Conservation (phyloP, 108 stramenopile genomes). For the Mediolabrus comicus region DNA sequence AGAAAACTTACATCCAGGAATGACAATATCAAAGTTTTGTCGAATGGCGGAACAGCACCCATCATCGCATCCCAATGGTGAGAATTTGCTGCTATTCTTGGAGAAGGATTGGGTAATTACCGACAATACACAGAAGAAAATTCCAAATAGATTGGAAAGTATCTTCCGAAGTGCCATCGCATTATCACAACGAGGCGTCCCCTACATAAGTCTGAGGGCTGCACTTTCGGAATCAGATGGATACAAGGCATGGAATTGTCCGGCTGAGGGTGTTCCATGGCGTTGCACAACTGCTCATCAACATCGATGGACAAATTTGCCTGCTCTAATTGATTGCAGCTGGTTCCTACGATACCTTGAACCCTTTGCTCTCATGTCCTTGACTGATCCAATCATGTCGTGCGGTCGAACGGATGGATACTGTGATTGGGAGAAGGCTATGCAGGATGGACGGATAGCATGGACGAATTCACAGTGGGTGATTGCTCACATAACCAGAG, state of each 20-base stretch:
- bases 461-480: conserved; percentile 12
- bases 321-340: background rate
- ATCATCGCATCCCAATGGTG: background rate
- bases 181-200: conserved; percentile 1
- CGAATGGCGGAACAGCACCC: background rate
- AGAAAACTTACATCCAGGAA: conserved; percentile 5
- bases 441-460: conserved; percentile 6
- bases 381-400: conserved; percentile 8
- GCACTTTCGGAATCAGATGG: background rate
- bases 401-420: background rate
- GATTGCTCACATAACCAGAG: background rate
- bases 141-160: no score
- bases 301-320: conserved; percentile 3
- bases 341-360: conserved; percentile 10
- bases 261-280: conserved; percentile 1
- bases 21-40: conserved; percentile 1
- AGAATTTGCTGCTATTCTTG: conserved; percentile 6
- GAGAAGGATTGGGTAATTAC: conserved; percentile 1
- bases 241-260: background rate
- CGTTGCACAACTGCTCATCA: background rate
- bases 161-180: background rate
- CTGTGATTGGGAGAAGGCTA: conserved; percentile 14
- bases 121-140: no score
- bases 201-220: background rate
- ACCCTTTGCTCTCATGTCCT: no score